phyloP scores from a whole-genome alignment of 805 yeast genomes.

The Isabelozyma rhagii region DNA sequence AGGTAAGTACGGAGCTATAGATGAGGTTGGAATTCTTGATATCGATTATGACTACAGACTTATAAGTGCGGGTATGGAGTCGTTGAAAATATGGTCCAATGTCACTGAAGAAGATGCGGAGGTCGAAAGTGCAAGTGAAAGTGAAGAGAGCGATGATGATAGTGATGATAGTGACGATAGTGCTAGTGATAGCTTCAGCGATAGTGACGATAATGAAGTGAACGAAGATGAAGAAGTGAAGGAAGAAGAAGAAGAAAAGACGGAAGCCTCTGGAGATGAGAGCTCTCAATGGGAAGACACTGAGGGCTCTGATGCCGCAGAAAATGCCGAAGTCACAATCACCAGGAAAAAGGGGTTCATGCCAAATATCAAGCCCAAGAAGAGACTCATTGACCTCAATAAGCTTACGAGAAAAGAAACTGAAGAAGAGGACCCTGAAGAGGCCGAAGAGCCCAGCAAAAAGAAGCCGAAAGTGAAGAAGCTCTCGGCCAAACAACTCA shows the following conservation, averaged over 20 bases:
- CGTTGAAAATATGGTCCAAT: conserved; percentile 72
- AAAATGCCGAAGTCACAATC: conserved; percentile 6
- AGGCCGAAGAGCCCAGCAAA: conserved; percentile 17
- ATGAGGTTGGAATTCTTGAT: conserved; percentile 76
- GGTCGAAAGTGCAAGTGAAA: conserved; percentile 18
- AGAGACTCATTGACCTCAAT: conserved; percentile 16
- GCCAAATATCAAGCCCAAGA: conserved; percentile 10
- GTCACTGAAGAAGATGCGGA: conserved; percentile 11
- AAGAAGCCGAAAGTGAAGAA: conserved; percentile 32
- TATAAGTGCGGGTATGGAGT: conserved; percentile 81
- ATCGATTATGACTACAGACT: conserved; percentile 78
- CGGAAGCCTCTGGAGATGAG: not conserved
- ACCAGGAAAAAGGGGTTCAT: conserved; percentile 12
- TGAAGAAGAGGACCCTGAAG: conserved; percentile 9
- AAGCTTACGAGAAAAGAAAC: conserved; percentile 9
- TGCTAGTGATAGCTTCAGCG: conserved; percentile 22
- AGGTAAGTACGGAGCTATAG: conserved; percentile 41
- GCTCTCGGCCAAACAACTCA: conserved; percentile 43
- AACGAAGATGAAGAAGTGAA: conserved; percentile 3
- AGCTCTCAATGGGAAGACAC: conserved; percentile 6
- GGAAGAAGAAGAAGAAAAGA: conserved; percentile 5
- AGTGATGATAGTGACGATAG: conserved; percentile 12
- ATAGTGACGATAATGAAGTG: conserved; percentile 16
- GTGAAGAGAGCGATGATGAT: conserved; percentile 21
- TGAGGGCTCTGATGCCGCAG: conserved; percentile 6